Conservation (phyloP, 306 rosid species). For the Vicia faba region DNA sequence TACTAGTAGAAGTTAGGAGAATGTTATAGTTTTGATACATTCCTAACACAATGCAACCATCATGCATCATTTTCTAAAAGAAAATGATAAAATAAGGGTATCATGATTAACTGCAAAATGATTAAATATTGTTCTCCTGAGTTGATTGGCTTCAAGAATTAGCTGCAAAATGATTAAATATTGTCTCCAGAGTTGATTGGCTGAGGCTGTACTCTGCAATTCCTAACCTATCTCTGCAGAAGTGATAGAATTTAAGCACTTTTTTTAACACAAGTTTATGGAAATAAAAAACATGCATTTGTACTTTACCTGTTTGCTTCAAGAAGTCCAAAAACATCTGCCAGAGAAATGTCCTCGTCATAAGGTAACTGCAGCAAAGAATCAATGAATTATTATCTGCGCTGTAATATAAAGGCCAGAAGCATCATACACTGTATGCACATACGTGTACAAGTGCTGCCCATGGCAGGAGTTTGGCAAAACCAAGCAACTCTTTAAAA, state of each 20-base stretch:
- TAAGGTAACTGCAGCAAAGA: slow-evolving; percentile 66
- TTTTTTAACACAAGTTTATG: slow-evolving; percentile 18
- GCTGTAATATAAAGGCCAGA: slow-evolving; percentile 3
- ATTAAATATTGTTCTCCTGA: slow-evolving; percentile 81
- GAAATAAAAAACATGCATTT: slow-evolving; percentile 22
- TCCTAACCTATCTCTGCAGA: slow-evolving; percentile 63
- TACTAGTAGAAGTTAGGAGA: slow-evolving; percentile 20
- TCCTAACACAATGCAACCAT: neutral
- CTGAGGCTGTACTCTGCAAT: slow-evolving; percentile 93
- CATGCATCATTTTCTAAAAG: slow-evolving; percentile 10
- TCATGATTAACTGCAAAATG: slow-evolving; percentile 82
- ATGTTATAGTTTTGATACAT: slow-evolving; percentile 24
- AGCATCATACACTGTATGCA: slow-evolving; percentile 12
- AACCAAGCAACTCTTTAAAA: neutral
- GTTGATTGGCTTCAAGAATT: slow-evolving; percentile 73
- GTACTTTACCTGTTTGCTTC: slow-evolving; percentile 70
- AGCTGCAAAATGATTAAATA: slow-evolving; percentile 92
- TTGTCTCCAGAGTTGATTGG: slow-evolving; percentile 89
- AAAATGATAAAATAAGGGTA: slow-evolving; percentile 2
- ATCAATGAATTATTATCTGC: slow-evolving; percentile 33
- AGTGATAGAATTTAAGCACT: slow-evolving; percentile 34
- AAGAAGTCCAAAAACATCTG: slow-evolving; percentile 90
- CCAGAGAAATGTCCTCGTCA: slow-evolving; percentile 67
- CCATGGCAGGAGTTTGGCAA: slow-evolving; percentile 9
- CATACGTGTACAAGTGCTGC: neutral